These are phyloP conservation scores for Pulveroboletus sp. DNA, from an alignment of 1,284 basidiomycete genomes.

Conservation along the genomic window DNA sequence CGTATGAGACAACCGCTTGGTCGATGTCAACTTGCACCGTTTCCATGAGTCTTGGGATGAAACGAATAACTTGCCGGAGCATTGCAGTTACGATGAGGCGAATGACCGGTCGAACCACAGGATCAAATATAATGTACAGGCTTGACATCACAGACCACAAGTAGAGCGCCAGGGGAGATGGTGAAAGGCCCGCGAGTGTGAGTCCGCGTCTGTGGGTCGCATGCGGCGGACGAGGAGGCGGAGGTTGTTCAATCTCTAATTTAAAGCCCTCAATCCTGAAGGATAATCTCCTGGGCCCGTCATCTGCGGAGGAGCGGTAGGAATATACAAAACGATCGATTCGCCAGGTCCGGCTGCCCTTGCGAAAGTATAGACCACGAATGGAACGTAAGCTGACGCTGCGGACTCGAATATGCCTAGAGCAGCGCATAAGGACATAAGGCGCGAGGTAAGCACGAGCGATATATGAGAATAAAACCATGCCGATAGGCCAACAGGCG, in stretches of 20 bases:
- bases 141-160: conserved; percentile 44
- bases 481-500: conserved; percentile 29
- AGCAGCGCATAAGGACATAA: conserved; percentile 53
- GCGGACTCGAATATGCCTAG: conserved; percentile 58
- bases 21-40: conserved; percentile 64
- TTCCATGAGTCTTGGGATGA: conserved; percentile 61
- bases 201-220: conserved; percentile 41
- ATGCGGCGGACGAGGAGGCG: conserved; percentile 11
- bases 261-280: conserved; percentile 59
- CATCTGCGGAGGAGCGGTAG: conserved; percentile 45
- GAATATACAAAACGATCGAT: conserved; percentile 66
- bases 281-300: conserved; percentile 47
- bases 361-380: conserved; percentile 65
- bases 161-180: conserved; percentile 50
- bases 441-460: conserved; percentile 64
- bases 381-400: conserved; percentile 74
- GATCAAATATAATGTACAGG: conserved; percentile 50
- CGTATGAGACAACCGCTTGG: conserved; percentile 46
- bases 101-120: conserved; percentile 55
- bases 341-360: conserved; percentile 48
- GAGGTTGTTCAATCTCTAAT: conserved; percentile 44
- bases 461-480: conserved; percentile 52
- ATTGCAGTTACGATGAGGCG: conserved; percentile 50
- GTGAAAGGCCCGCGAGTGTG: conserved; percentile 49
- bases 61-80: conserved; percentile 57